Base-by-base conservation (phyloP, 1,139 yeast species). In the Trichomonascaceae sp. region DNA sequence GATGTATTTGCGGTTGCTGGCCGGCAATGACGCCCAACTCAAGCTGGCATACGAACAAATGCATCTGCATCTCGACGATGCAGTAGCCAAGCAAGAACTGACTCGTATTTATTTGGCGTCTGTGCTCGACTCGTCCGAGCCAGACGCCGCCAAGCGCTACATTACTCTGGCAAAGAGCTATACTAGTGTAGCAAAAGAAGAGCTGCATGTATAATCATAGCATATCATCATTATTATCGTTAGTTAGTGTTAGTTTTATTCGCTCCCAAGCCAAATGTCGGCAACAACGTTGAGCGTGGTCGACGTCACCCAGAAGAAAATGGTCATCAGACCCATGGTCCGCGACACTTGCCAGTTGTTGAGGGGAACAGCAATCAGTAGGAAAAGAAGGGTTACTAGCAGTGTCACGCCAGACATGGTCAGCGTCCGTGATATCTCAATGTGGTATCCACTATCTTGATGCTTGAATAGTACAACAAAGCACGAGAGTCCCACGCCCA, bases 401-500 rank as follows among this genome's bases (percentile, higher is more conserved):
- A 80, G 54, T 2, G 79, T 70, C 2, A 64, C 22, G 4, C 69
- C 67, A 20, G 77, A 69, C 3, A 73, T 56, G 2, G 66, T 45
- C 30, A 80, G 54, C 2, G 76, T 66, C 4, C 59, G 45, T 8
- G 69, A 65, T 5, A 69, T 51, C 4, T 62, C 59, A 18, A 76
- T 58, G 8, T 54, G 48, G 31, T 47, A 48, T 3, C 33, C 47
- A 3, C 17, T n/a, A 13, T 26, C 23, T 3, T 8, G 14, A 15
- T 8, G 30, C 29, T 48, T 40, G 2, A 57, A 50, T 42, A 74
- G 59, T 1, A 70, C 56, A 3, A 77, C 44, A 27, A 81, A 47
- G 0, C 89, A 82, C 43, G 79, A 76, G 5, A 77, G 56, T 2
- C 84, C 82, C 17, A 76, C 57, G 1, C 85, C 85, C 4, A 75